These are phyloP conservation scores for Suillus americanus DNA, from an alignment of 768 basidiomycete genomes.

Conservation along the genomic window DNA sequence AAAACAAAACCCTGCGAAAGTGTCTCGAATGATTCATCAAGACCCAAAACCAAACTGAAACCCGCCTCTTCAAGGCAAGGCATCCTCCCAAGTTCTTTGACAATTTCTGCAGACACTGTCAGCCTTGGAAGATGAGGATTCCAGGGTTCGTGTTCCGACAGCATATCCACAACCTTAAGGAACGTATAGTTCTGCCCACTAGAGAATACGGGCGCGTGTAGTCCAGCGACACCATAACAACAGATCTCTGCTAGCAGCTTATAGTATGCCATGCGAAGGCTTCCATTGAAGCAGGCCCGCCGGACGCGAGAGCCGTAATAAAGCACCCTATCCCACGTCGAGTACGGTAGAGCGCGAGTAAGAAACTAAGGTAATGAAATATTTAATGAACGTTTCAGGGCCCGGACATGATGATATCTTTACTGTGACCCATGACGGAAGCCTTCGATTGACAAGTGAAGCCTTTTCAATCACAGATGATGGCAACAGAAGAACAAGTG, in stretches of 20 bases:
- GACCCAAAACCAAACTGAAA: neutral
- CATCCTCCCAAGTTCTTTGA: neutral
- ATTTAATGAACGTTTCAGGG: neutral
- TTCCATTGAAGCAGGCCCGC: neutral
- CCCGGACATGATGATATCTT: neutral
- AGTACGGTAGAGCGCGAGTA: neutral
- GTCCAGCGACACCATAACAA: neutral
- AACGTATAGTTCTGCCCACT: neutral
- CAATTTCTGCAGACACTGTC: neutral
- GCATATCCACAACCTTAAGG: neutral
- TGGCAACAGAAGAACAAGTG: neutral
- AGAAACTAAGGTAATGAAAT: neutral
- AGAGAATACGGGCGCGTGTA: neutral
- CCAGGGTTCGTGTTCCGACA: neutral
- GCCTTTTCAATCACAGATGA: neutral
- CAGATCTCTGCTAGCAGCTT: neutral
- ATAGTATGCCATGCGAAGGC: neutral
- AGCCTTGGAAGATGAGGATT: neutral
- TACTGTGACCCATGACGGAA: neutral
- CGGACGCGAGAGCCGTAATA: neutral
- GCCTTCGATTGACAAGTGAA: neutral
- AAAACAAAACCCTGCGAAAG: neutral
- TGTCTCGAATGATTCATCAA: neutral
- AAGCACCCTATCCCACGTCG: neutral
- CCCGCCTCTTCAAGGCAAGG: neutral